A percentile compares a stretch with the other conserved stretches of the same genome.
phyloP scores from a whole-genome alignment of 2,329 filamentous ascomycete species.

The Fonsecaea multimorphosa region DNA sequence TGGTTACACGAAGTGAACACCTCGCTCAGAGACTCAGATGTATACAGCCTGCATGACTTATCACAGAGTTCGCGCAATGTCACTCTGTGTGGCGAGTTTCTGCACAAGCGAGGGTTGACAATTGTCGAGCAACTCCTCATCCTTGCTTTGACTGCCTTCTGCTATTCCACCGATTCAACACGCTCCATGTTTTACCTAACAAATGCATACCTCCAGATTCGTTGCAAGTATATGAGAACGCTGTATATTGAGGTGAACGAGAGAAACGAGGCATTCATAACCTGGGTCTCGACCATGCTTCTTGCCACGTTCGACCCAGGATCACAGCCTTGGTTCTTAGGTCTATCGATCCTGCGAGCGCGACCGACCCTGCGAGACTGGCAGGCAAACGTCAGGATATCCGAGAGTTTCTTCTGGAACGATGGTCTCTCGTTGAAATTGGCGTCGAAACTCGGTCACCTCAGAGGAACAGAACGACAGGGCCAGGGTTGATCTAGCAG shows the following conservation, averaged over 20 bases:
- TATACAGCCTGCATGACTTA: constrained; percentile 17
- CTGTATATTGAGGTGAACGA: constrained; percentile 21
- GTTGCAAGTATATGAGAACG: constrained; percentile 21
- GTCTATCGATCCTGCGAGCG: constrained; percentile 16
- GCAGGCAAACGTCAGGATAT: constrained; percentile 26
- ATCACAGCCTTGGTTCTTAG: constrained; percentile 18
- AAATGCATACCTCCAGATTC: constrained; percentile 27
- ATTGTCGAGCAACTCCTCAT: constrained; percentile 26
- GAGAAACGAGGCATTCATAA: constrained; percentile 22
- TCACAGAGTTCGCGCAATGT: constrained; percentile 23
- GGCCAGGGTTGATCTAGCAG: constrained; percentile 10
- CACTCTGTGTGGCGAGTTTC: constrained; percentile 28
- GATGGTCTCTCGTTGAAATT: constrained; percentile 28
- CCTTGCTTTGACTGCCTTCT: constrained; percentile 23
- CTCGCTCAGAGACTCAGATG: constrained; percentile 21
- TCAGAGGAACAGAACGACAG: constrained; percentile 12
- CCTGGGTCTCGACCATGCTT: constrained; percentile 23
- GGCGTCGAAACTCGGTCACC: constrained; percentile 21
- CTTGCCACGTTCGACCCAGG: constrained; percentile 22
- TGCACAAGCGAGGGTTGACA: constrained; percentile 20
- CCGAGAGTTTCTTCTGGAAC: constrained; percentile 27
- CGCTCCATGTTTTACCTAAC: constrained; percentile 26
- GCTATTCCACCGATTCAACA: constrained; percentile 27
- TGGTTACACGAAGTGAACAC: constrained; percentile 23
- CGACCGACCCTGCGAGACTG: constrained; percentile 21